Evolutionary conservation across 768 basidiomycete genomes (phyloP).

Genomic region (Rhodotorula kratochvilovae): DNA sequence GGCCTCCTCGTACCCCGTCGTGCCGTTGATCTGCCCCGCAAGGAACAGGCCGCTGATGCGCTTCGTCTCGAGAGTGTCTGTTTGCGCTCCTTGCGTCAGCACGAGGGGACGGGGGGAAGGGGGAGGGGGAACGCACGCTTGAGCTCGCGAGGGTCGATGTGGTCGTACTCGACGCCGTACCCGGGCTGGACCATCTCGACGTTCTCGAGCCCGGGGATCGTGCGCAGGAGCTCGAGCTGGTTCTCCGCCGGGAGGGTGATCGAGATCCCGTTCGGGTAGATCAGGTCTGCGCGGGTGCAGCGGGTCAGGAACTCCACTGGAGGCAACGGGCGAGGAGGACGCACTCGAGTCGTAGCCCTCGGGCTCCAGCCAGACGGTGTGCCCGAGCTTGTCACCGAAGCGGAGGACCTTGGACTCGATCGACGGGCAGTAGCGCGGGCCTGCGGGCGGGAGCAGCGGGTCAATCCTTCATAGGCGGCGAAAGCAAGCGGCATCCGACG

Average conservation of each 20-base stretch:
- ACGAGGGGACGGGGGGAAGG: background rate
- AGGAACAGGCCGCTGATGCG: conserved; percentile 77
- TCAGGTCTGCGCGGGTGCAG: conserved; percentile 56
- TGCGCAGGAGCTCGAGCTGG: conserved; percentile 76
- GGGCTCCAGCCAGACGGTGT: conserved; percentile 83
- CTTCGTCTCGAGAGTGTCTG: conserved; percentile 80
- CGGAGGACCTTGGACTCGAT: conserved; percentile 79
- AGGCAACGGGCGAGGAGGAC: background rate
- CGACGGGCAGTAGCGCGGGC: conserved; percentile 86
- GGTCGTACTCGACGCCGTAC: conserved; percentile 90
- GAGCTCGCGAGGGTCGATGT: conserved; percentile 77
- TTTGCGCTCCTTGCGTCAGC: background rate
- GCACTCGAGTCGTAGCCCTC: conserved; percentile 86
- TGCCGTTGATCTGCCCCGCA: conserved; percentile 88
- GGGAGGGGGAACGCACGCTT: conserved; percentile 53
- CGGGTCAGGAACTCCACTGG: background rate
- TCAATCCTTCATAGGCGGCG: background rate
- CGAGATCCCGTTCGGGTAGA: conserved; percentile 86
- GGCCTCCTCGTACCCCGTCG: conserved; percentile 91
- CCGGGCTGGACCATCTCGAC: conserved; percentile 78
- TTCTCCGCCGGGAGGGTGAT: conserved; percentile 80
- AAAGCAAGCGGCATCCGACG: background rate
- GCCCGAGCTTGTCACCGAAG: conserved; percentile 65
- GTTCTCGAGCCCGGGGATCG: conserved; percentile 76
- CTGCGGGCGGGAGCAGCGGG: conserved; percentile 47